These are phyloP conservation scores for Malassezia caprae DNA, from an alignment of 1,284 basidiomycete species.

Conservation along the genomic window DNA sequence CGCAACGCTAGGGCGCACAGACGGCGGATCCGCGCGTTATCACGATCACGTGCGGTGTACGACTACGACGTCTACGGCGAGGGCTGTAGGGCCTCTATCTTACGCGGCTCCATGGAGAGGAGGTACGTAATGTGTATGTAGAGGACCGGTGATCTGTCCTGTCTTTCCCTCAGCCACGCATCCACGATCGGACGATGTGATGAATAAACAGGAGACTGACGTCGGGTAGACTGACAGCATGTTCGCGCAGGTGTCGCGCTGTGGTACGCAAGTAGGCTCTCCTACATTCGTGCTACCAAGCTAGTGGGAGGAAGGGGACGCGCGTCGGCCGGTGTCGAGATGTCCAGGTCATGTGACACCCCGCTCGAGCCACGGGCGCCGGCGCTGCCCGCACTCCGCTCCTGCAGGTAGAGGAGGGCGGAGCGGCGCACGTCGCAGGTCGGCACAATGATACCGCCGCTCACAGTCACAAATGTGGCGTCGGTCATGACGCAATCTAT, in stretches of 20 bases:
- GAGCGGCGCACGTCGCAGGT: background rate
- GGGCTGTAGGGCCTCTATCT: conserved; percentile 13
- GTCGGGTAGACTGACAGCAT: background rate
- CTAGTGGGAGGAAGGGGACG: background rate
- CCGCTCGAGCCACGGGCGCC: conserved; percentile 13
- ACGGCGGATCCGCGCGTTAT: background rate
- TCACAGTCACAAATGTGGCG: conserved; percentile 5
- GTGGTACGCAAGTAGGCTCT: too few species aligned
- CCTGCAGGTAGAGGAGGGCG: background rate
- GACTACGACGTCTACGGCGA: background rate
- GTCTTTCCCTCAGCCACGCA: conserved; percentile 19
- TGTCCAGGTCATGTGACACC: background rate
- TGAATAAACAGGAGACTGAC: conserved; percentile 17
- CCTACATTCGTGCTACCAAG: background rate
- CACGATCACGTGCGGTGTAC: background rate
- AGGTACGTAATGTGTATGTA: conserved; percentile 16
- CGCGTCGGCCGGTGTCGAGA: background rate
- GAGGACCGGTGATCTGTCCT: conserved; percentile 13
- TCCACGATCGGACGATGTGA: conserved; percentile 15
- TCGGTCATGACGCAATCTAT: conserved; percentile 14
- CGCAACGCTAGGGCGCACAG: background rate
- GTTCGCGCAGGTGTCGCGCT: background rate
- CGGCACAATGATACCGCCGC: conserved; percentile 12
- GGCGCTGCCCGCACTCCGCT: background rate
- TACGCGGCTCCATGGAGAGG: conserved; percentile 3